Evolutionary conservation across 179 eudicot genomes (phyloP).

Genomic region (Actinidia chinensis): DNA sequence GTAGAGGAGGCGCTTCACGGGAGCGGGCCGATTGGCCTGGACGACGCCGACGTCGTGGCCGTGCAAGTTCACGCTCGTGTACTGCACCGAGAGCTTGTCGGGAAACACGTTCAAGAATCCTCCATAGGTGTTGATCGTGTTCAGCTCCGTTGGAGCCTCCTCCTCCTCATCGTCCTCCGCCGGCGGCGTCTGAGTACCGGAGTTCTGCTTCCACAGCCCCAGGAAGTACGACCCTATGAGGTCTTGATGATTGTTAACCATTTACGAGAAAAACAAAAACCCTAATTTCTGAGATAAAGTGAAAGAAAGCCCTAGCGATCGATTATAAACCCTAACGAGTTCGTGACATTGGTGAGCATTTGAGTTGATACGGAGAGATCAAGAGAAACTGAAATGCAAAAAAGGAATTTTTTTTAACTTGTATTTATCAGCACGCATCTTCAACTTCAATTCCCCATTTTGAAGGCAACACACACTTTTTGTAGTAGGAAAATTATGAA

Average conservation of each 20-base stretch:
- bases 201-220: conserved; percentile 42
- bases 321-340: conserved; percentile 29
- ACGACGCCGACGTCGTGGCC: conserved; percentile 90
- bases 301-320: background rate
- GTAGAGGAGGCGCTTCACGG: conserved; percentile 56
- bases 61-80: conserved; percentile 63
- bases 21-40: conserved; percentile 75
- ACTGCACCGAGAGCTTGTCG: conserved; percentile 73
- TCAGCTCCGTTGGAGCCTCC: conserved; percentile 61
- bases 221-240: conserved; percentile 55
- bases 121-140: conserved; percentile 74
- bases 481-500: no score
- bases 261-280: conserved; percentile 15
- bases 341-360: conserved; percentile 3
- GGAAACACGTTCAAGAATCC: conserved; percentile 71
- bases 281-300: background rate
- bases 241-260: conserved; percentile 50
- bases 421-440: no score
- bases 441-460: no score
- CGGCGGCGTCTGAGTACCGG: conserved; percentile 24
- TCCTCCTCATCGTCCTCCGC: conserved; percentile 32
- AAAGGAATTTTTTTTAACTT: no score
- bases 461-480: no score
- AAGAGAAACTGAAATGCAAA: background rate
- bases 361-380: background rate